Base-by-base conservation (phyloP, 345 rosid genomes). In the Hevea brasiliensis region DNA sequence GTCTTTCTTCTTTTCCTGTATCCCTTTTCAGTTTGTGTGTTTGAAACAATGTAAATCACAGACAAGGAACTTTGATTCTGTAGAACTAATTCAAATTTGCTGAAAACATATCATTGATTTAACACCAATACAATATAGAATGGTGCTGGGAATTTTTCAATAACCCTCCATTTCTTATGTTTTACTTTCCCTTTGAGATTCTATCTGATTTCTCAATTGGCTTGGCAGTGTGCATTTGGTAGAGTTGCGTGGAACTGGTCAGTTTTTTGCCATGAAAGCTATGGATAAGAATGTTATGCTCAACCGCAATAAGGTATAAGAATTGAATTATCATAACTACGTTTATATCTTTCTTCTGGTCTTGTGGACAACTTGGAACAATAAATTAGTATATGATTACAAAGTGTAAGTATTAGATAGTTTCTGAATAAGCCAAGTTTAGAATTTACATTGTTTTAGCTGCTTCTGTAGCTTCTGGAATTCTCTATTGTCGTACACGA, bases 211-310 rank as follows among this genome's bases (percentile, higher is more conserved):
- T 37, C 3, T 64, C 69, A 75, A 79, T 57, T 40, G 68, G 74
- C 59, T 37, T 74, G 76, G 72, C 84, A 94, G 98, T 81, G 98
- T 94, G 67, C 92, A 92, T 77, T 81, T 94, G 86, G 98, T 94
- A 71, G 97, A 94, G 77, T 82, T 94, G 71, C 75, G 77, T 82
- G 98, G 93, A 79, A 85, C 95, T 14, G 87, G 79, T 48, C 87
- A 77, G 53, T 80, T 75, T 61, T 94, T 88, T 79, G 98, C 98
- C 48, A 92, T 94, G 97, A 94, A 94, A 81, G 95, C 95, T 70
- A 94, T 94, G 98, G 98, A 92, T 81, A 94, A 94, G 81, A 66
- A 81, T 68, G 79, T 85, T 37, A 94, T 94, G 98, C 97, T 94
- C 59, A 94, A 90, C 76, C 90, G 97, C 37, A 94, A 92, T 74